A percentile compares a stretch with the other conserved stretches of the same genome.
Conservation (phyloP, 306 rosid species). For the Quercus alba region DNA sequence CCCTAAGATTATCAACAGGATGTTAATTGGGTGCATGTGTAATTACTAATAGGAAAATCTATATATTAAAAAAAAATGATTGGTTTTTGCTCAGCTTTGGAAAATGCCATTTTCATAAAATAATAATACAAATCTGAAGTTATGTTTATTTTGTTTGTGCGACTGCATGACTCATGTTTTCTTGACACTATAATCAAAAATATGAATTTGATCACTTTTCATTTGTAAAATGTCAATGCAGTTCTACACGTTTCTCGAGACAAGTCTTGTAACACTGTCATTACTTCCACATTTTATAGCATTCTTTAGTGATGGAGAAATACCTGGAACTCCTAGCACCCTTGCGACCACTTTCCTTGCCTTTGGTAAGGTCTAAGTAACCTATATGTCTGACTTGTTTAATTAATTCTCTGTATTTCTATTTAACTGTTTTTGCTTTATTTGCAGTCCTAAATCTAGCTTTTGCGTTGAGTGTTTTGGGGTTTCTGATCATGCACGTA, state of each 20-base stretch:
- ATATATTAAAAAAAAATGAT: neutral
- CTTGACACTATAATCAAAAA: neutral
- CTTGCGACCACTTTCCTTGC: constrained; percentile 99
- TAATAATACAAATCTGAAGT: neutral
- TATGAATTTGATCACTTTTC: constrained; percentile 9
- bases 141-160: constrained; percentile 14
- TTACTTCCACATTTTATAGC: constrained; percentile 82
- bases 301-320: constrained; percentile 92
- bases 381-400: neutral
- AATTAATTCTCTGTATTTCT: constrained; percentile 20
- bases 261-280: constrained; percentile 78
- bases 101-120: constrained; percentile 3
- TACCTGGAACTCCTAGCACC: constrained; percentile 93
- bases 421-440: constrained; percentile 20
- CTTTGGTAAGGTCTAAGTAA: constrained; percentile 57
- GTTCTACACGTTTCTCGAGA: constrained; percentile 98
- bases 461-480: constrained; percentile 87
- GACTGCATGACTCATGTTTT: neutral
- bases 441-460: constrained; percentile 89
- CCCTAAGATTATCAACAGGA: neutral
- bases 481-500: constrained; percentile 92
- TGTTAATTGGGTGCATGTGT: too few species aligned
- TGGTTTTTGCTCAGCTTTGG: constrained; percentile 7
- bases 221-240: constrained; percentile 42
- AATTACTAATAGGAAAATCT: too few species aligned